phyloP scores from a whole-genome alignment of 768 basidiomycete genomes.

The Dacryopinax primogenitus region DNA sequence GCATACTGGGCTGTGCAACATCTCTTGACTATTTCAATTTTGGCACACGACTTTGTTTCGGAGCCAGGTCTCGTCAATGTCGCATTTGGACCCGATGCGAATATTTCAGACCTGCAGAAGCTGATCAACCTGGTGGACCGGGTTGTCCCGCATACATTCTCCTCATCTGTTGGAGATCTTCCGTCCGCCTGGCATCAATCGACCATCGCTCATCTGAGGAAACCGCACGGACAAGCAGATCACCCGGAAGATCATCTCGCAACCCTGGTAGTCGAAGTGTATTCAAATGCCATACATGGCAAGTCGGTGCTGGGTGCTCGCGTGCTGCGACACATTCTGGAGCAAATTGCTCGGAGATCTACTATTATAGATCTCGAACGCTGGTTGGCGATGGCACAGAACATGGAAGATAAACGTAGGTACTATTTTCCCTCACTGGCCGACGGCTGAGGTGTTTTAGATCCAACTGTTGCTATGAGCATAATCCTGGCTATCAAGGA shows the following conservation, averaged over 20 bases:
- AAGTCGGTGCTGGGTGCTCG: conserved; percentile 46
- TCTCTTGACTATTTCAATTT: conserved; percentile 47
- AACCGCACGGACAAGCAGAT: neutral
- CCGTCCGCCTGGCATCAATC: conserved; percentile 34
- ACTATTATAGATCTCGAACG: conserved; percentile 53
- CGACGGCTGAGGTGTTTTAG: conserved; percentile 29
- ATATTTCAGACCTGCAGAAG: conserved; percentile 32
- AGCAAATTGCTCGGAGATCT: conserved; percentile 45
- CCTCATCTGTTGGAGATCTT: conserved; percentile 33
- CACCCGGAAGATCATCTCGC: conserved; percentile 20
- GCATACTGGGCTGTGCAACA: conserved; percentile 58
- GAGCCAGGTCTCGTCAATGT: conserved; percentile 39
- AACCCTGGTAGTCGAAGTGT: conserved; percentile 22
- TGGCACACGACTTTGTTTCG: conserved; percentile 48
- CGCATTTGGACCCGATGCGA: conserved; percentile 35
- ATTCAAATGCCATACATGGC: conserved; percentile 24
- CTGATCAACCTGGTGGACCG: conserved; percentile 36
- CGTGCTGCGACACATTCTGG: conserved; percentile 47
- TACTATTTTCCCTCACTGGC: conserved; percentile 10
- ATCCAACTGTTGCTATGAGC: conserved; percentile 54
- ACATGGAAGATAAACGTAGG: conserved; percentile 49
- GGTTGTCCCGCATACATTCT: conserved; percentile 42
- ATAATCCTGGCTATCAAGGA: conserved; percentile 49
- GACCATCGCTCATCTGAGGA: conserved; percentile 12
- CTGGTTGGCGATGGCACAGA: conserved; percentile 63